Percentiles rank a stretch among this genome's conserved stretches.
Conservation (phyloP, 192 early-diverging fungal genomes). For the Martensiomyces pterosporus region DNA sequence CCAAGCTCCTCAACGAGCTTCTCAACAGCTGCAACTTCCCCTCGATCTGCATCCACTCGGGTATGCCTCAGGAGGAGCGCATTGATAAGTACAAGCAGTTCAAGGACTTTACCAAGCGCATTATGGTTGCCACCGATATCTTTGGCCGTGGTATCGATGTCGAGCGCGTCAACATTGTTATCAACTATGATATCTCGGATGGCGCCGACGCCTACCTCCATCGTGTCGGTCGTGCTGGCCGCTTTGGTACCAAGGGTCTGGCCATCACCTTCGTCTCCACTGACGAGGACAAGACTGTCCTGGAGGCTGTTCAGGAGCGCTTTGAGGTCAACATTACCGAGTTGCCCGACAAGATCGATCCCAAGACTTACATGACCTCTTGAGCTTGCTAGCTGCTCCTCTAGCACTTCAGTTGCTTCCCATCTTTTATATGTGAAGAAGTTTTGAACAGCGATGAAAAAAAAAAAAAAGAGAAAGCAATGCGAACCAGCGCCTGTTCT, state of each 20-base stretch:
- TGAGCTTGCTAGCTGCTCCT: no score
- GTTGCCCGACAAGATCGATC: constrained; percentile 83
- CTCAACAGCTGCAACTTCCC: constrained; percentile 90
- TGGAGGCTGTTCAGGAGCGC: constrained; percentile 86
- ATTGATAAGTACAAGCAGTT: constrained; percentile 90
- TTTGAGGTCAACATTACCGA: constrained; percentile 94
- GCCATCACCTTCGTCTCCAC: constrained; percentile 91
- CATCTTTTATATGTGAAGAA: no score
- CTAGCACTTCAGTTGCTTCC: no score
- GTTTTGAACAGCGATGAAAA: no score
- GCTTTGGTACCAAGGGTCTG: constrained; percentile 98
- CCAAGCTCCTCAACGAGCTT: constrained; percentile 82
- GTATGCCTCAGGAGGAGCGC: constrained; percentile 87
- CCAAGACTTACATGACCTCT: constrained; percentile 71
- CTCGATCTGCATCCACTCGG: constrained; percentile 86
- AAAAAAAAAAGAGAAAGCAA: no score
- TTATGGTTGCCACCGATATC: constrained; percentile 96
- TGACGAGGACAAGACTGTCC: constrained; percentile 67
- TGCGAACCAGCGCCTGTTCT: no score
- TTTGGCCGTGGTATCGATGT: constrained; percentile 99
- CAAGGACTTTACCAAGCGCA: constrained; percentile 91
- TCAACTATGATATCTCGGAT: constrained; percentile 98
- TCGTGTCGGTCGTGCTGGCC: constrained; percentile 96
- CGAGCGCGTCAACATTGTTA: constrained; percentile 97
- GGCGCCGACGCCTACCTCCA: constrained; percentile 89